Base-by-base conservation (phyloP, 2,329 filamentous ascomycete species). In the Akanthomyces lecanii region DNA sequence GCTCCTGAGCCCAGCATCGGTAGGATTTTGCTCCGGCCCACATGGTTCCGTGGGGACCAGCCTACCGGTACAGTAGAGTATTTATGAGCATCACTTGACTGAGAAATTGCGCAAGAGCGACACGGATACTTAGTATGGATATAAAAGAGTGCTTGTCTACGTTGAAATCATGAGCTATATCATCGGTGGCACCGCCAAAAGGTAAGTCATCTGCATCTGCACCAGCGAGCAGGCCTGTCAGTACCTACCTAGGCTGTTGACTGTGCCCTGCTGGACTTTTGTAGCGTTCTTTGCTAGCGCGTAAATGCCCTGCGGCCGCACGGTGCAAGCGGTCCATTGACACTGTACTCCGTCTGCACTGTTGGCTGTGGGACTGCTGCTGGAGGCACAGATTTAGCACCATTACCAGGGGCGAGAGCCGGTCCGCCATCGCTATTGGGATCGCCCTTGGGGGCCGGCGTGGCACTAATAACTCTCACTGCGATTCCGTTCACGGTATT, bases 391-490 rank as follows among this genome's bases (percentile, higher is more conserved):
- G 54, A 8, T 25, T 38, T 48, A 58, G 44, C 55, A 47, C 54
- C 54, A 45, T 23, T 36, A 30, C 33, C 16, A 61, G 33, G 50
- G n/a, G 58, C 58, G 58, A 61, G 48, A 61, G 58, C 58, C 58
- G 56, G 12, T 59, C 44, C 56, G 38, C 48, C 48, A 53, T 61
- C 48, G n/a, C 38, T 59, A 61, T 61, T 61, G 58, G 58, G 58
- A 61, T 61, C 58, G 38, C 8, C 58, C 16, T 61, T 40, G 58
- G 48, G 38, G 47, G 48, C 57, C 25, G 48, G 38, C 58, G 18
- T 48, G 58, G 58, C 58, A 61, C 58, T 61, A 61, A 53, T 11
- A 11, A 36, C 33, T 18, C 1, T n/a, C 30, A 28, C 28, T 36
- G 58, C 38, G 58, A 42, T 51, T 60, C 57, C 25, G 38, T 45